A percentile compares a stretch with the other conserved stretches of the same genome.
Evolutionary conservation across 805 yeast genomes (phyloP).

Genomic region (Barnettozyma vustinii): DNA sequence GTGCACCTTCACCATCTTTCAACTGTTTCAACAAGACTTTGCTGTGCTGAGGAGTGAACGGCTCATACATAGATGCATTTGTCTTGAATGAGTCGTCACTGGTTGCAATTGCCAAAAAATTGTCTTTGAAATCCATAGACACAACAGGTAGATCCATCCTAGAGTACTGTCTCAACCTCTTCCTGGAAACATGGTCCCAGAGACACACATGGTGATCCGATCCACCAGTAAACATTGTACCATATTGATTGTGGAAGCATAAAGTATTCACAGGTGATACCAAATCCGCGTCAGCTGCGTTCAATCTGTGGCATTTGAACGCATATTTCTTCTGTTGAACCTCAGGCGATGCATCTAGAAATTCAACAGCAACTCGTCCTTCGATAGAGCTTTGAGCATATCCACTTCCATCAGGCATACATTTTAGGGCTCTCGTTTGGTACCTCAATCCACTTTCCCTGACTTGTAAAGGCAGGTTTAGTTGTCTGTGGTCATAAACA

Average conservation of each 20-base stretch:
- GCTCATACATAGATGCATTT: conserved; percentile 20
- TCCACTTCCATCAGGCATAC: conserved; percentile 52
- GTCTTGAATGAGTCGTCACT: conserved; percentile 47
- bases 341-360: conserved; percentile 44
- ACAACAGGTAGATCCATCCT: conserved; percentile 41
- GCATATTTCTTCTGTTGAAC: conserved; percentile 52
- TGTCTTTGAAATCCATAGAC: conserved; percentile 32
- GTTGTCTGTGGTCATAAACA: conserved; percentile 50
- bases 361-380: conserved; percentile 76
- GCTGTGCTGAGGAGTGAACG: conserved; percentile 10
- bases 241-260: conserved; percentile 68
- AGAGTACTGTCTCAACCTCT: conserved; percentile 69
- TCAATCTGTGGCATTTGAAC: conserved; percentile 71
- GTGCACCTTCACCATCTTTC: conserved; percentile 17
- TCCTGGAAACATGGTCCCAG: conserved; percentile 85
- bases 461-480: conserved; percentile 38
- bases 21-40: conserved; percentile 16
- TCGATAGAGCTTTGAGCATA: conserved; percentile 72
- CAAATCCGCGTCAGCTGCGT: conserved; percentile 43
- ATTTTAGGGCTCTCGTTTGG: conserved; percentile 52
- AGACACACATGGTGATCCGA: conserved; percentile 82
- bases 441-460: conserved; percentile 63
- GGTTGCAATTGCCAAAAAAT: conserved; percentile 38
- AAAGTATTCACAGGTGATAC: conserved; percentile 78
- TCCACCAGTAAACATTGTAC: conserved; percentile 85